A percentile compares a stretch with the other conserved stretches of the same genome.
phyloP scores from a whole-genome alignment of 2,329 filamentous ascomycete genomes.

The Penicillium sp. region DNA sequence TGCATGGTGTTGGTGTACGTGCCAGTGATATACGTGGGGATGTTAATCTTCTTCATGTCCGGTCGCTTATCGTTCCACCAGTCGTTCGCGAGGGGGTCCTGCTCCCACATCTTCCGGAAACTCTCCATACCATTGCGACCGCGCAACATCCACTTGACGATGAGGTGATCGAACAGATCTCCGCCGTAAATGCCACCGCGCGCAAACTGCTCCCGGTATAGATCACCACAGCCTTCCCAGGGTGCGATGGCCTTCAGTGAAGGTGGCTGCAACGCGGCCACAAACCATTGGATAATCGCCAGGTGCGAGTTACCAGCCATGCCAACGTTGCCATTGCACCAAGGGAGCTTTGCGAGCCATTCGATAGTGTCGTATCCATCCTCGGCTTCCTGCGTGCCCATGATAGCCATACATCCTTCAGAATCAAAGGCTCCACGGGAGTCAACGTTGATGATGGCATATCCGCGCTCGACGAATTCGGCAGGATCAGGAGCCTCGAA shows the following conservation, averaged over 20 bases:
- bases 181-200: constrained; percentile 45
- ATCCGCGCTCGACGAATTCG: constrained; percentile 34
- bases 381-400: constrained; percentile 48
- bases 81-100: constrained; percentile 34
- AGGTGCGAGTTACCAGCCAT: constrained; percentile 50
- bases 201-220: constrained; percentile 51
- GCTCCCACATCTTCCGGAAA: constrained; percentile 45
- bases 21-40: constrained; percentile 36
- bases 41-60: constrained; percentile 31
- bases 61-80: constrained; percentile 45
- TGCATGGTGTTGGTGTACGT: constrained; percentile 38
- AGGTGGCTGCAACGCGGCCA: constrained; percentile 46
- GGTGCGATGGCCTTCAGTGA: constrained; percentile 41
- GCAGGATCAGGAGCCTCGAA: constrained; percentile 49
- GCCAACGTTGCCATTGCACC: constrained; percentile 49
- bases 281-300: constrained; percentile 47
- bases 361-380: constrained; percentile 52
- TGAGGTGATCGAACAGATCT: constrained; percentile 44
- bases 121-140: constrained; percentile 42
- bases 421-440: constrained; percentile 35
- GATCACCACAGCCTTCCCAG: constrained; percentile 51
- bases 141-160: constrained; percentile 42
- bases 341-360: constrained; percentile 42
- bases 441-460: constrained; percentile 40
- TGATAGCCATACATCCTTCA: constrained; percentile 40